Evolutionary conservation across 2,329 filamentous ascomycete genomes (phyloP), one percentile per base, ranked within the genome.

Genomic region (Rutstroemia sp.): DNA sequence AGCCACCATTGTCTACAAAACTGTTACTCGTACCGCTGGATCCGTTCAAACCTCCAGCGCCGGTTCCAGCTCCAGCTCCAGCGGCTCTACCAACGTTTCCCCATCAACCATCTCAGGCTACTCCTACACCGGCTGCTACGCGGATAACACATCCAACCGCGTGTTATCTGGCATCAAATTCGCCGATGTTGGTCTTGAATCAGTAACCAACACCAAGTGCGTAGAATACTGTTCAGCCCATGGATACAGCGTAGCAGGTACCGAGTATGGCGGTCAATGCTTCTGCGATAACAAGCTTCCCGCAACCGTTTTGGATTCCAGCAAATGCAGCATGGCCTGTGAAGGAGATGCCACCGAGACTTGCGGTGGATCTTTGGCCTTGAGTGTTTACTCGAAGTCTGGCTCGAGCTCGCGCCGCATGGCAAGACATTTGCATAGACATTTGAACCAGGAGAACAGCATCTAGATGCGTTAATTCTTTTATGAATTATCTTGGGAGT

Each of bases 281-380:
- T 78, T 75, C 64, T 80, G 77, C 59, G 77, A 74, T 16, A 71
- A 75, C 59, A 49, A 59, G 23, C 63, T 78, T 18, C 67, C 66
- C 25, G 73, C 71, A 27, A 66, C 71, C 49, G 70, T 71, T 59
- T 63, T 81, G 18, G 72, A 74, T 46, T 76, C 78, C 3, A 69
- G 65, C 7, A 61, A 65, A 12, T 84, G 81, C 69, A 67, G 68
- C 44, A 75, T 73, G 63, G 68, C 75, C 1, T 83, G 81, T 65
- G 73, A 75, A 52, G 80, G 78, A 21, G 75, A 80, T 60, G 59
- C 59, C 1, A 67, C 64, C 10, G 70, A 80, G 64, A 71, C 71
- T 5, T 84, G 81, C 62, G 81, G 80, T 48, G 80, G 79, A 16
- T 60, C 66, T 54, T 72, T 73, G 69, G 71, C 73, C 9, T 69